phyloP scores from a whole-genome alignment of 1,139 yeast genomes.

The Hemisphaericaspora lyxosophila region DNA sequence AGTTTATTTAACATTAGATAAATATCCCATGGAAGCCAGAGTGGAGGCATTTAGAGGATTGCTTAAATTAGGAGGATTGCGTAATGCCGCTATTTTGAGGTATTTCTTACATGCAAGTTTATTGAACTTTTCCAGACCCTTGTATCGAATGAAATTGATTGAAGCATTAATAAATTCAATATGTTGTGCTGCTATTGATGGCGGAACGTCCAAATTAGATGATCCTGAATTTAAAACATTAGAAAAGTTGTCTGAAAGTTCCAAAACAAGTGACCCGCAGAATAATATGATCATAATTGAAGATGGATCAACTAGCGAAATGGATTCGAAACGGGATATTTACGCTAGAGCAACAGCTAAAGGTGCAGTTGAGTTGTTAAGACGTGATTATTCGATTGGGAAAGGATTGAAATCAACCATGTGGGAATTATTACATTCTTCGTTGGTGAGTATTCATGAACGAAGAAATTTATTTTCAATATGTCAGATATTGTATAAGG shows the following conservation, averaged over 20 bases:
- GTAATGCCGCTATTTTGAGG: conserved; percentile 56
- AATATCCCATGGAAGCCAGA: conserved; percentile 54
- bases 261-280: conserved; percentile 10
- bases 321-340: conserved; percentile 46
- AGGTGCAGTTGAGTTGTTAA: conserved; percentile 66
- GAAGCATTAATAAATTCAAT: conserved; percentile 50
- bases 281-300: conserved; percentile 49
- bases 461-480: conserved; percentile 65
- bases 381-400: conserved; percentile 68
- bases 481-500: conserved; percentile 63
- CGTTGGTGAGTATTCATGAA: conserved; percentile 57
- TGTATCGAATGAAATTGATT: conserved; percentile 52
- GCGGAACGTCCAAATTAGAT: conserved; percentile 53
- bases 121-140: conserved; percentile 51
- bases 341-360: conserved; percentile 48
- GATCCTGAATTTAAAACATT: conserved; percentile 56
- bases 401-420: conserved; percentile 56
- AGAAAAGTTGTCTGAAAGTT: conserved; percentile 20
- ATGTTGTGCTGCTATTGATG: conserved; percentile 69
- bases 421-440: conserved; percentile 71
- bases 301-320: conserved; percentile 45
- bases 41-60: conserved; percentile 71
- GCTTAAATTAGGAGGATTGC: conserved; percentile 73
- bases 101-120: conserved; percentile 62
- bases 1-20: conserved; percentile 51